phyloP scores from a whole-genome alignment of 2,329 filamentous ascomycete genomes.

The Cercospora zeina region DNA sequence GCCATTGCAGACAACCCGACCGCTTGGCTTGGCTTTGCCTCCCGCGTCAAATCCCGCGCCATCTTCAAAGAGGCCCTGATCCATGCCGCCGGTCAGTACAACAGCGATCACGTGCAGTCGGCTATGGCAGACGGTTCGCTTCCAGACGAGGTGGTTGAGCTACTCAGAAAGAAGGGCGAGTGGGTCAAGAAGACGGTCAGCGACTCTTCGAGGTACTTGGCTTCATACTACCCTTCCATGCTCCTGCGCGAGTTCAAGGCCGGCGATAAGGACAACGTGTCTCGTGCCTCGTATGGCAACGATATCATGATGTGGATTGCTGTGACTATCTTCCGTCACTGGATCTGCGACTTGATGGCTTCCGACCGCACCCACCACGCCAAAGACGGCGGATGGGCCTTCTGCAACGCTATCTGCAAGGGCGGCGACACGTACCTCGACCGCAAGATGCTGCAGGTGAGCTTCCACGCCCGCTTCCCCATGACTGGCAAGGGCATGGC shows the following conservation, averaged over 20 bases:
- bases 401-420: conserved; percentile 46
- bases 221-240: conserved; percentile 40
- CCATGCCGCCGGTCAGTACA: conserved; percentile 49
- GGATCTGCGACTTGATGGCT: conserved; percentile 47
- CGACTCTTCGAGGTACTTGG: conserved; percentile 37
- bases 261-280: conserved; percentile 39
- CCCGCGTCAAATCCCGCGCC: conserved; percentile 48
- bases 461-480: conserved; percentile 47
- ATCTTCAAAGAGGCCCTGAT: conserved; percentile 51
- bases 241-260: conserved; percentile 35
- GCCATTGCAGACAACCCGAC: conserved; percentile 48
- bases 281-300: conserved; percentile 48
- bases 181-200: conserved; percentile 36
- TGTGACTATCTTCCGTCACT: conserved; percentile 51
- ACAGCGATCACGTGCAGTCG: conserved; percentile 30
- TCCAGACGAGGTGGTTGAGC: conserved; percentile 22
- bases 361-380: conserved; percentile 43
- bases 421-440: conserved; percentile 50
- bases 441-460: conserved; percentile 39
- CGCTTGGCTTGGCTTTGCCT: conserved; percentile 50
- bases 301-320: conserved; percentile 56
- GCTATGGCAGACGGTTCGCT: conserved; percentile 31
- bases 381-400: conserved; percentile 49
- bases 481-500: conserved; percentile 48
- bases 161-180: conserved; percentile 40